Conservation (phyloP, 2,329 filamentous ascomycete species). For the Ceratocystis alfenasii region DNA sequence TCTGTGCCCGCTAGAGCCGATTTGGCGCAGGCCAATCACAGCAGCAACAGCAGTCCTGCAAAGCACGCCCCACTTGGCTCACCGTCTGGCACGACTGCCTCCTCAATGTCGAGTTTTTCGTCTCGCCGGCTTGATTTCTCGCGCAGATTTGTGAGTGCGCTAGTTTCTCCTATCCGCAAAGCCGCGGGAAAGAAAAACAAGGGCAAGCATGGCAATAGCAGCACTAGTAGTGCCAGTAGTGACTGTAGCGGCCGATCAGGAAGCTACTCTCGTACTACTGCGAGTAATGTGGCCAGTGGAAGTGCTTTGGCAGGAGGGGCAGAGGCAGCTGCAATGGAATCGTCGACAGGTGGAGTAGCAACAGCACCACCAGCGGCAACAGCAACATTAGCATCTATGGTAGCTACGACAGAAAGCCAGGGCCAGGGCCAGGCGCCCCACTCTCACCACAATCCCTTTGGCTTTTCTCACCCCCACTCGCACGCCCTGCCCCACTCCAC, state of each 20-base stretch:
- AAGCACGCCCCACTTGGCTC: not conserved
- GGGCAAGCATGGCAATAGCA: not conserved
- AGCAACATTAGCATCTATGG: too few relatives aligned
- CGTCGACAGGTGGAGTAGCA: not conserved
- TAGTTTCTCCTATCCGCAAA: slow-evolving; percentile 14
- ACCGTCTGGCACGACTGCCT: not conserved
- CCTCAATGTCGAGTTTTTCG: not conserved
- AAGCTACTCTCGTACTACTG: not conserved
- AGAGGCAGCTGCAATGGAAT: not conserved
- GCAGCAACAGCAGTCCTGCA: too few relatives aligned
- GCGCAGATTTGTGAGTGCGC: slow-evolving; percentile 11
- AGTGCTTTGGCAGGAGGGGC: not conserved
- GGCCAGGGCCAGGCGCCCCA: not conserved
- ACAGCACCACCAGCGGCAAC: not conserved
- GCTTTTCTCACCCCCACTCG: not conserved
- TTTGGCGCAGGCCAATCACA: too few relatives aligned
- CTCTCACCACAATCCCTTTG: not conserved
- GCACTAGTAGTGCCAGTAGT: not conserved
- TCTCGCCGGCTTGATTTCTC: slow-evolving; percentile 14
- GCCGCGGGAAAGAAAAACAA: slow-evolving; percentile 2
- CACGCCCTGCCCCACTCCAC: not conserved
- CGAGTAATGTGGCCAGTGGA: not conserved
- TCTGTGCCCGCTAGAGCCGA: not conserved
- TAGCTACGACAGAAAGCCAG: too few relatives aligned
- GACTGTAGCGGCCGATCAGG: not conserved